These are phyloP conservation scores for Pseudonectria buxi DNA, from an alignment of 2,329 filamentous ascomycete species.

Conservation along the genomic window DNA sequence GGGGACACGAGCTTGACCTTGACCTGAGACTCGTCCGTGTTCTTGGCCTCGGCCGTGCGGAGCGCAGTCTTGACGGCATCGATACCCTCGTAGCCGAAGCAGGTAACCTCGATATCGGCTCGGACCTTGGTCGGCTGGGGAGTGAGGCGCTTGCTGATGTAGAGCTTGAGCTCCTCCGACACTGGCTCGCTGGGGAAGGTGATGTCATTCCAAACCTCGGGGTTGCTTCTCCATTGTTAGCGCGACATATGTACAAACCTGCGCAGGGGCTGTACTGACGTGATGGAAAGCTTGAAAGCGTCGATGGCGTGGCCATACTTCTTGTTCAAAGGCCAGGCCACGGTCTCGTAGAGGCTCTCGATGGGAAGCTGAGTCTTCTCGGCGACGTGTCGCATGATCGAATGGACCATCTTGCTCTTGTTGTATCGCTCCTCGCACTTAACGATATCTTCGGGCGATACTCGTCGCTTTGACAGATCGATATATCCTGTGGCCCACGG, in stretches of 20 bases:
- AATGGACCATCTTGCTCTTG: constrained; percentile 99
- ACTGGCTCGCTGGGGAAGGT: constrained; percentile 80
- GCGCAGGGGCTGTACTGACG: constrained; percentile 46
- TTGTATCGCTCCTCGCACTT: constrained; percentile 99
- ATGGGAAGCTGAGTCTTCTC: constrained; percentile 96
- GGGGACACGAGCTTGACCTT: constrained; percentile 99
- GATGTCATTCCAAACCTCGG: constrained; percentile 92
- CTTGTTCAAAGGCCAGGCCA: constrained; percentile 96
- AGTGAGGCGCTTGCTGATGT: constrained; percentile 95
- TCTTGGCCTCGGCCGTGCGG: constrained; percentile 83
- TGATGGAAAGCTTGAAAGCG: constrained; percentile 98
- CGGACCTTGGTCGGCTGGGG: constrained; percentile 98
- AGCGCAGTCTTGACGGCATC: constrained; percentile 94
- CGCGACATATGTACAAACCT: not conserved
- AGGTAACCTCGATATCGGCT: constrained; percentile 93
- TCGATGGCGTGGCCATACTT: constrained; percentile 96
- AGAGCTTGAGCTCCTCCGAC: constrained; percentile 82
- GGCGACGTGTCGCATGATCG: constrained; percentile 96
- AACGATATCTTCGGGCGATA: constrained; percentile 93
- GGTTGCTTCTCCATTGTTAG: constrained; percentile 56
- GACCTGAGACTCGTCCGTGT: constrained; percentile 87
- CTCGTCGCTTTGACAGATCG: constrained; percentile 95
- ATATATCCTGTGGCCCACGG: constrained; percentile 63
- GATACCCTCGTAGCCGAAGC: constrained; percentile 94
- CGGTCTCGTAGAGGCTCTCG: constrained; percentile 86